phyloP scores from a whole-genome alignment of 345 rosid genomes.

The Arabidopsis suecica region DNA sequence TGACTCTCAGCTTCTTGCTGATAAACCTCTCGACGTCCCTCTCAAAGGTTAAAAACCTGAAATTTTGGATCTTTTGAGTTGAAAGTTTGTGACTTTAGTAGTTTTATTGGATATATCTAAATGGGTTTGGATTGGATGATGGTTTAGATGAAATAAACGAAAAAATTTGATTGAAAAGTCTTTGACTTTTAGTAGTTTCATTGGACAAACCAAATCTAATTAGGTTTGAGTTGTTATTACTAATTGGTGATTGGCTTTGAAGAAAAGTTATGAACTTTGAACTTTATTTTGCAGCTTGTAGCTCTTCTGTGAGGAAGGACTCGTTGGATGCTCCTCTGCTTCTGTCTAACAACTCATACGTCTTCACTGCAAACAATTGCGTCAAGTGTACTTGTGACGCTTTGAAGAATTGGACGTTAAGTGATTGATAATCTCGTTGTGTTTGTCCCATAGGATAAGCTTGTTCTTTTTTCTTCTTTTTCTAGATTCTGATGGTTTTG shows the following conservation, averaged over 20 bases:
- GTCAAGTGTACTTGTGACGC: conserved; percentile 68
- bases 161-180: background rate
- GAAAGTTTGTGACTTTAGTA: conserved; percentile 15
- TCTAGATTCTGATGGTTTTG: conserved; percentile 21
- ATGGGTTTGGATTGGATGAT: conserved; percentile 3
- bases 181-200: conserved; percentile 11
- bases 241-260: conserved; percentile 2
- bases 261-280: conserved; percentile 3
- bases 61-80: conserved; percentile 7
- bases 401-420: conserved; percentile 71
- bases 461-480: background rate
- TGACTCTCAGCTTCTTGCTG: conserved; percentile 46
- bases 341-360: conserved; percentile 57
- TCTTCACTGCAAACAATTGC: conserved; percentile 66
- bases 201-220: background rate
- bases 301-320: conserved; percentile 53
- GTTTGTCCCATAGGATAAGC: background rate
- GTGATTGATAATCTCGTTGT: conserved; percentile 31
- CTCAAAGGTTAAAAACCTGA: conserved; percentile 51
- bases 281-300: conserved; percentile 62
- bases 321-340: conserved; percentile 61
- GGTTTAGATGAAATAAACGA: background rate
- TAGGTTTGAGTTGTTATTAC: conserved; percentile 1
- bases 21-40: conserved; percentile 58
- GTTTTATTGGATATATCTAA: conserved; percentile 10